These are phyloP conservation scores for Boletellus ananas DNA, from an alignment of 768 basidiomycete genomes.

Conservation along the genomic window DNA sequence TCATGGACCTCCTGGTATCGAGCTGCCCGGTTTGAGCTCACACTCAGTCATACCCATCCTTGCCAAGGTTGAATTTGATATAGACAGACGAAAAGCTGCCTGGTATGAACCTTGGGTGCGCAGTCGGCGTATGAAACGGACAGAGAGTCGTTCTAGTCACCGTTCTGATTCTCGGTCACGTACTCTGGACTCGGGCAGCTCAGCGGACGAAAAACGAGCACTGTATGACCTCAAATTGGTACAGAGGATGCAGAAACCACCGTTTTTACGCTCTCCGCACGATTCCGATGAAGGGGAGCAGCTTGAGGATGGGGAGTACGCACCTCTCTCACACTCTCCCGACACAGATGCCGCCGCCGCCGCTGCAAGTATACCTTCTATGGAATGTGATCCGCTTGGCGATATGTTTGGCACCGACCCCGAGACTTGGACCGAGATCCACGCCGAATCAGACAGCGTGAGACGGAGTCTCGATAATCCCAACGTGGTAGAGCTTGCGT, in stretches of 20 bases:
- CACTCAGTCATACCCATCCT: slow-evolving; percentile 74
- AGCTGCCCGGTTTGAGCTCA: slow-evolving; percentile 63
- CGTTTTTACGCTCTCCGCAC: slow-evolving; percentile 24
- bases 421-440: slow-evolving; percentile 59
- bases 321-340: slow-evolving; percentile 27
- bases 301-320: slow-evolving; percentile 22
- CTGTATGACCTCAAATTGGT: slow-evolving; percentile 52
- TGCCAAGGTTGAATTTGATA: slow-evolving; percentile 94
- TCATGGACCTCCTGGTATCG: slow-evolving; percentile 45
- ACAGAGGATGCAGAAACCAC: slow-evolving; percentile 43
- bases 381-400: slow-evolving; percentile 46
- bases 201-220: slow-evolving; percentile 30
- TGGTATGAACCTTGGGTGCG: slow-evolving; percentile 88
- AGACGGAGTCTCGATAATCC: slow-evolving; percentile 31
- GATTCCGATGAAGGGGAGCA: slow-evolving; percentile 29
- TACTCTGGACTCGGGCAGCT: slow-evolving; percentile 19
- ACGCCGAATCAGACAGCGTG: slow-evolving; percentile 29
- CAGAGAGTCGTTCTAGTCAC: slow-evolving; percentile 38
- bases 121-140: slow-evolving; percentile 57
- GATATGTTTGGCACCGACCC: slow-evolving; percentile 67
- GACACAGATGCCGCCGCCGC: slow-evolving; percentile 32
- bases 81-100: slow-evolving; percentile 71
- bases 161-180: slow-evolving; percentile 23
- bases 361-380: slow-evolving; percentile 37
- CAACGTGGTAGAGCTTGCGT: slow-evolving; percentile 49